Base-by-base conservation (phyloP, 208 protist genomes). In the Plasmodiophora brassicae region DNA sequence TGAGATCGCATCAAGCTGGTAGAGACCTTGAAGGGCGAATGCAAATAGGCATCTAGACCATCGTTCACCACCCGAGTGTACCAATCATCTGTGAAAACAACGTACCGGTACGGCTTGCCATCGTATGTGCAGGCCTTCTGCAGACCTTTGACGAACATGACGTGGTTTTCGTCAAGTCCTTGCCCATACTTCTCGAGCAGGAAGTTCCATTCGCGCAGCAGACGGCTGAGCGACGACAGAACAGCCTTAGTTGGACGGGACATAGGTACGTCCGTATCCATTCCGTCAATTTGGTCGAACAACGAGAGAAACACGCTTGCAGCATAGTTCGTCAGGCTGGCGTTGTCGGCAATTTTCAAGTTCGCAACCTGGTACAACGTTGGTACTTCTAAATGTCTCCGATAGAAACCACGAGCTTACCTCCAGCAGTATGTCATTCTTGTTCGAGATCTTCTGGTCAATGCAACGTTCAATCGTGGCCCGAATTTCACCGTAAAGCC, bases 181-280 rank as follows among this genome's bases (percentile, higher is more conserved):
- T 78, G 65, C 32, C 65, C 65, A 38, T 78, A 78, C n/a, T 78
- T 78, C 65, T 78, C 65, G 5, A 78, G 65, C n/a, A 78, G 41
- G n/a, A 78, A 78, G n/a, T 78, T 78, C 14, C n/a, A 78, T 32
- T 78, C 65, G 20, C n/a, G 5, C 5, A 78, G n/a, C 5, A 78
- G n/a, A n/a, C 65, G 5, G n/a, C 65, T 78, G 32, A 78, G 41
- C 65, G 65, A 78, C n/a, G 32, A 44, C 5, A 78, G 65, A 5
- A 78, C 65, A n/a, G 65, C 14, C 10, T 5, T 78, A 32, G 65
- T 44, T 44, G 65, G 65, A 36, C n/a, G 5, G 14, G 20, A 8
- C 20, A 5, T 5, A 5, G 10, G 14, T 36, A 38, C 65, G 5
- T n/a, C 32, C 14, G 65, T 32, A 5, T n/a, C 32, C n/a, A n/a